Evolutionary conservation across 768 basidiomycete genomes (phyloP).

Genomic region (Serendipita vermifera): DNA sequence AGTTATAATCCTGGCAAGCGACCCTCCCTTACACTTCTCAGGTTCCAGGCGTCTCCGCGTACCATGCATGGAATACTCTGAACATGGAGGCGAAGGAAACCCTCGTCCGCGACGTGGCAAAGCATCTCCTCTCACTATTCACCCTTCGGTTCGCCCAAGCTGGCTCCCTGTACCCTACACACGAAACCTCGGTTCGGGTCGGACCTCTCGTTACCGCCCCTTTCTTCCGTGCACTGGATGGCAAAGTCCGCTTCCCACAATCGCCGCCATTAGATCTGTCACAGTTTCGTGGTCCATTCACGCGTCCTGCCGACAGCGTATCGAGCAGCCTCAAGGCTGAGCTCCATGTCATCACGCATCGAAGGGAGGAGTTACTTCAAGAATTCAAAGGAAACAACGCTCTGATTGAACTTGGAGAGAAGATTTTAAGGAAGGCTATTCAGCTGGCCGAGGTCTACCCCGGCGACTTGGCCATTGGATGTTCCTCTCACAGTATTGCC

Average conservation of each 20-base stretch:
- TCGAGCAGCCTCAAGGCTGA: not conserved
- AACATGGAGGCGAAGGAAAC: not conserved
- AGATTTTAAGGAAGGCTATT: not conserved
- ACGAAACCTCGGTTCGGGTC: constrained; percentile 16
- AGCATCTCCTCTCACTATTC: not conserved
- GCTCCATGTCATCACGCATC: not conserved
- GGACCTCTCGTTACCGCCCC: not conserved
- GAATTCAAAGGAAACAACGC: not conserved
- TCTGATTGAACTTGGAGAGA: not conserved
- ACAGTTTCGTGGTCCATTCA: not conserved
- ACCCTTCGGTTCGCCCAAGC: not conserved
- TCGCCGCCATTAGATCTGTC: not conserved
- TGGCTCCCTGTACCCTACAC: not conserved
- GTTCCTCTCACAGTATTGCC: too few relatives aligned
- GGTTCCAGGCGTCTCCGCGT: not conserved
- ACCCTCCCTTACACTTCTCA: too few relatives aligned
- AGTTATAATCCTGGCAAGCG: too few relatives aligned
- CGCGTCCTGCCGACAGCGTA: not conserved
- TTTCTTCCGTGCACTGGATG: not conserved
- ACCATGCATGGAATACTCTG: not conserved
- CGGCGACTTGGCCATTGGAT: not conserved
- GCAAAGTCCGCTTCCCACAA: not conserved
- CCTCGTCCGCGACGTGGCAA: not conserved
- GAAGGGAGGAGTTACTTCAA: not conserved
- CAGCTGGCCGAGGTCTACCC: not conserved